Evolutionary conservation across 306 rosid species (phyloP).

Genomic region (Phaseolus lunatus): DNA sequence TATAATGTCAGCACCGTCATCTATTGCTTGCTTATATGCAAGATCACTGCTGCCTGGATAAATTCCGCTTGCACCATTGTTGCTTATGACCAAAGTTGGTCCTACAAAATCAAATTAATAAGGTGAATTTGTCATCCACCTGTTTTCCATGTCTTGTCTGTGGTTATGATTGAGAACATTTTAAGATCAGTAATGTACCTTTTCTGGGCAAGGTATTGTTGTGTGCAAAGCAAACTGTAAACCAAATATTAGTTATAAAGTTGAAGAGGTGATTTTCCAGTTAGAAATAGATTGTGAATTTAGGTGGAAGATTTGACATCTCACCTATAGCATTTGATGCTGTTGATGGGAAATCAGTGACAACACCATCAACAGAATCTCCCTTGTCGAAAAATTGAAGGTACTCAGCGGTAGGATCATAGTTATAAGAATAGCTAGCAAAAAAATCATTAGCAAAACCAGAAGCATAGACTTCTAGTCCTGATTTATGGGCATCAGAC

Average conservation of each 20-base stretch:
- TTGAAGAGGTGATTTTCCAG: slow-evolving; percentile 4
- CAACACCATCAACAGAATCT: slow-evolving; percentile 78
- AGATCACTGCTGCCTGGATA: slow-evolving; percentile 89
- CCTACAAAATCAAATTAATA: slow-evolving; percentile 50
- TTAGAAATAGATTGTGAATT: background rate
- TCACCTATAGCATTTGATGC: slow-evolving; percentile 83
- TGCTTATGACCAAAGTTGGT: slow-evolving; percentile 66
- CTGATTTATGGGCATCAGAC: slow-evolving; percentile 77
- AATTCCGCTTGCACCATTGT: slow-evolving; percentile 83
- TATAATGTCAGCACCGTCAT: slow-evolving; percentile 79
- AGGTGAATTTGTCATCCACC: slow-evolving; percentile 1
- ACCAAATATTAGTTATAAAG: slow-evolving; percentile 37
- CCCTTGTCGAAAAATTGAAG: slow-evolving; percentile 68
- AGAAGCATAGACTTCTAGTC: slow-evolving; percentile 84
- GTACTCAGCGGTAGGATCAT: slow-evolving; percentile 78
- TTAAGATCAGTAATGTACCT: slow-evolving; percentile 53
- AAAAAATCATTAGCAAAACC: slow-evolving; percentile 79
- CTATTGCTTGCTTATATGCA: slow-evolving; percentile 79
- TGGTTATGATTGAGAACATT: slow-evolving; percentile 11
- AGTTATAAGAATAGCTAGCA: slow-evolving; percentile 65
- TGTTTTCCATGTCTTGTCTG: background rate
- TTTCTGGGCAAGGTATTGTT: slow-evolving; percentile 51
- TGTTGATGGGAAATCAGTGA: slow-evolving; percentile 78
- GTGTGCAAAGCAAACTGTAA: slow-evolving; percentile 75
- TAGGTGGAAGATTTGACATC: slow-evolving; percentile 41